Conservation (phyloP, 2,329 filamentous ascomycete genomes). For the Dothistroma septosporum region DNA sequence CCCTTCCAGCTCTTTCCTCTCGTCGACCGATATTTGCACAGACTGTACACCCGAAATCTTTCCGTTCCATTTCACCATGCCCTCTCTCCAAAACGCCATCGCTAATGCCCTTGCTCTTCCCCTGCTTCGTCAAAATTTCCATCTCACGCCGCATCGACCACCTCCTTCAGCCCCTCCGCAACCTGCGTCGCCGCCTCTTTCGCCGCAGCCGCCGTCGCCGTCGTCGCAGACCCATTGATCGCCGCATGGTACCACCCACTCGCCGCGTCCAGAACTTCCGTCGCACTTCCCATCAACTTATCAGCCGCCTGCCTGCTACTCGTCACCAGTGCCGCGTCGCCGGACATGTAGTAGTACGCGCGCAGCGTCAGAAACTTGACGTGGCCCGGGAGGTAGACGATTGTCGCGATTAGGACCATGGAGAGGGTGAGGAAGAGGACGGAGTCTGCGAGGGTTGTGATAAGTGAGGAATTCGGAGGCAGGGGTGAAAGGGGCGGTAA, state of each 20-base stretch:
- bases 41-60: background rate
- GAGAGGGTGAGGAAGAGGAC: constrained; percentile 85
- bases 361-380: constrained; percentile 75
- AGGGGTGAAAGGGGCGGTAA: background rate
- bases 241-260: constrained; percentile 25
- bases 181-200: constrained; percentile 21
- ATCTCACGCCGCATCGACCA: constrained; percentile 3
- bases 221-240: constrained; percentile 16
- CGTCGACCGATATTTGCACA: background rate
- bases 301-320: constrained; percentile 18
- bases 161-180: constrained; percentile 10
- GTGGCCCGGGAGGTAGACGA: constrained; percentile 92
- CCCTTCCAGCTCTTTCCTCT: background rate
- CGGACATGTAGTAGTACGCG: constrained; percentile 91
- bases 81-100: background rate
- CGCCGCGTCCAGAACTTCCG: constrained; percentile 21
- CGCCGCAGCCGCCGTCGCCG: constrained; percentile 10
- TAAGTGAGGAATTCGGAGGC: background rate
- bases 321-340: constrained; percentile 50
- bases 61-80: background rate
- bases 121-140: background rate
- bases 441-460: constrained; percentile 58
- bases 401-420: constrained; percentile 78
- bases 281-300: constrained; percentile 20
- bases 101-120: background rate